phyloP scores from a whole-genome alignment of 306 rosid species.

The Gleditsia sinensis region DNA sequence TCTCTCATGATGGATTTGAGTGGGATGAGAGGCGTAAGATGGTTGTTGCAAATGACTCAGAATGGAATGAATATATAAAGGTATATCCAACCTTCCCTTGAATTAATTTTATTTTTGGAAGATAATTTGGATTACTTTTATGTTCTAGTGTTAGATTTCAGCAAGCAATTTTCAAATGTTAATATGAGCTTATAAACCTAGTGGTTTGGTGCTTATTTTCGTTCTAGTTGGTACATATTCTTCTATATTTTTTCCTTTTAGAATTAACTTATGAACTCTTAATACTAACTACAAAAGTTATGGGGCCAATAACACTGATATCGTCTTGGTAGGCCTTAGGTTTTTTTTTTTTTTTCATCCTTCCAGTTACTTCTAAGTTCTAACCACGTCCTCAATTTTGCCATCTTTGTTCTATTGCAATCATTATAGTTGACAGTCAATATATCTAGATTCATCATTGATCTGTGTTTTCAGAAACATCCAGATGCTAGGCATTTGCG shows the following conservation, averaged over 20 bases:
- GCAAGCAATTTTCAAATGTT: conserved; percentile 8
- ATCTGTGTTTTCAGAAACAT: conserved; percentile 44
- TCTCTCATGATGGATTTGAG: conserved; percentile 48
- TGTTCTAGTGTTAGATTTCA: conserved; percentile 6
- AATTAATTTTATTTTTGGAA: conserved; percentile 28
- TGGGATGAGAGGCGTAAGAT: conserved; percentile 57
- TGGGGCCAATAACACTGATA: background rate
- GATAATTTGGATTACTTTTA: conserved; percentile 19
- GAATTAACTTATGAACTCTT: background rate
- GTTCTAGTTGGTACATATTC: background rate
- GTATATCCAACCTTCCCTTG: conserved; percentile 37
- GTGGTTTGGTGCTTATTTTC: background rate
- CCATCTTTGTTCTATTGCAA: background rate
- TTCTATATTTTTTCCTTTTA: background rate
- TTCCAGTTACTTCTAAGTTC: background rate
- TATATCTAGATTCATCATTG: conserved; percentile 21
- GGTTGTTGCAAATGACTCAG: conserved; percentile 50
- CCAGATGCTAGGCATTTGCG: conserved; percentile 47
- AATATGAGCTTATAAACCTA: conserved; percentile 8
- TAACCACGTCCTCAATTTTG: background rate
- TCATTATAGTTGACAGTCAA: background rate
- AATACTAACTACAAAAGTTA: background rate
- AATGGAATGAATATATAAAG: conserved; percentile 53
- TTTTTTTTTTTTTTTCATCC: background rate
- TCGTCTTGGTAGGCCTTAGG: background rate